Base-by-base conservation (phyloP, 352 stramenopile genomes). In the Pythium periplocum region DNA sequence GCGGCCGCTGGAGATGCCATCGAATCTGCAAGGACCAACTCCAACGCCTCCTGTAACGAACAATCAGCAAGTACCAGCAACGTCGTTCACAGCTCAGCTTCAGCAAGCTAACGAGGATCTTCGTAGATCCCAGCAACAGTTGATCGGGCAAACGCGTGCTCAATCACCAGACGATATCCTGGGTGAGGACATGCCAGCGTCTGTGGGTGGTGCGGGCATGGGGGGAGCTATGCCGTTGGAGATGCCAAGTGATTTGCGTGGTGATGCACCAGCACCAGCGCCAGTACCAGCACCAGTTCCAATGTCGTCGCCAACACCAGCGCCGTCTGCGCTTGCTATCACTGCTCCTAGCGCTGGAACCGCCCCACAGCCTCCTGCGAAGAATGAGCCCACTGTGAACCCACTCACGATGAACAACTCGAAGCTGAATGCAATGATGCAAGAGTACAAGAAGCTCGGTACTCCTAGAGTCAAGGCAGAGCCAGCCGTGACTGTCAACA, bases 361-460 rank as follows among this genome's bases (percentile, higher is more conserved):
- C 17, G 17, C 17, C 17, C 17, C 17, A 26, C 34, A 30, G 40
- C 47, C 2, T 43, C 45, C 37, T 2, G 41, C 38, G 32, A 57
- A 64, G 38, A 9, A 12, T 11, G 61, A 63, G 10, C 51, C 51
- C 8, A 43, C 42, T 6, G 61, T 84, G 5, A 87, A 89, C 51
- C 76, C 81, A 4, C 57, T 69, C 32, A 89, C 81, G 33, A 89
- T 89, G 81, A 87, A 91, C 62, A 91, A 91, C 66, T 87, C 81
- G 4, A 91, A 89, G 68, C 31, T 91, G 66, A 89, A 91, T 49
- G 81, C 81, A 2, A 91, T 91, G 81, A 89, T 91, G 78, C 81
- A 83, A 57, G 78, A 91, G 51, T 75, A 91, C 66, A 69, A 71
- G 34, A 72, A 76, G 26, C 87, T 89, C 74, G 81, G 88, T 61